These are phyloP conservation scores for Cordyceps tenuipes DNA, from an alignment of 2,329 filamentous ascomycete species.

Conservation along the genomic window DNA sequence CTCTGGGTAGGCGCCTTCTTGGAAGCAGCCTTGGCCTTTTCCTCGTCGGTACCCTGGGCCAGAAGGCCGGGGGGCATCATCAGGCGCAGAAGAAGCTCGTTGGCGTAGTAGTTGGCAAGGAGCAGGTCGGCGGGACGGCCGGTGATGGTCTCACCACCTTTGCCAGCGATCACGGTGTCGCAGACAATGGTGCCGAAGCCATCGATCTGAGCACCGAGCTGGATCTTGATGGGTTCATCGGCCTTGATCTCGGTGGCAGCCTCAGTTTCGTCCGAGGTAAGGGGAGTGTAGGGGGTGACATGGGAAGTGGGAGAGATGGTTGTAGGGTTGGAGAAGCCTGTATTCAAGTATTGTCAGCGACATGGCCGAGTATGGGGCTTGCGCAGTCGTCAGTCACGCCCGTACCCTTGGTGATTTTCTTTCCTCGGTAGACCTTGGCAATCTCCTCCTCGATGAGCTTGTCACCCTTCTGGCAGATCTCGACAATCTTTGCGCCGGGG, in stretches of 20 bases:
- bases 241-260: conserved; percentile 71
- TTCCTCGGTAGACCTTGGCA: conserved; percentile 93
- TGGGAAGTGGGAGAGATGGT: conserved; percentile 91
- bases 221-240: conserved; percentile 89
- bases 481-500: conserved; percentile 84
- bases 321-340: conserved; percentile 85
- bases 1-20: conserved; percentile 77
- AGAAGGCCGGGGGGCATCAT: conserved; percentile 88
- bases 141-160: conserved; percentile 55
- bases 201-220: conserved; percentile 97
- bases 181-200: conserved; percentile 95
- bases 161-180: conserved; percentile 74
- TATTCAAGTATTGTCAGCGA: conserved; percentile 13
- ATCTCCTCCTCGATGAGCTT: conserved; percentile 90
- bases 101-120: conserved; percentile 87
- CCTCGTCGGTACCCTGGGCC: conserved; percentile 77
- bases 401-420: conserved; percentile 86
- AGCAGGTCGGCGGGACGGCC: conserved; percentile 80
- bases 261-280: conserved; percentile 79
- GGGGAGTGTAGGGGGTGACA: conserved; percentile 92
- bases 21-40: conserved; percentile 83
- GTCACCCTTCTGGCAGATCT: conserved; percentile 92
- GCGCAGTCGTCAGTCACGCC: conserved; percentile 20
- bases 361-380: not conserved
- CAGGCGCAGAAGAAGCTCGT: conserved; percentile 84